A percentile compares a stretch with the other conserved stretches of the same genome.
These are phyloP conservation scores for Cutaneotrichosporon dermatis DNA, from an alignment of 1,284 basidiomycete genomes.

Conservation along the genomic window DNA sequence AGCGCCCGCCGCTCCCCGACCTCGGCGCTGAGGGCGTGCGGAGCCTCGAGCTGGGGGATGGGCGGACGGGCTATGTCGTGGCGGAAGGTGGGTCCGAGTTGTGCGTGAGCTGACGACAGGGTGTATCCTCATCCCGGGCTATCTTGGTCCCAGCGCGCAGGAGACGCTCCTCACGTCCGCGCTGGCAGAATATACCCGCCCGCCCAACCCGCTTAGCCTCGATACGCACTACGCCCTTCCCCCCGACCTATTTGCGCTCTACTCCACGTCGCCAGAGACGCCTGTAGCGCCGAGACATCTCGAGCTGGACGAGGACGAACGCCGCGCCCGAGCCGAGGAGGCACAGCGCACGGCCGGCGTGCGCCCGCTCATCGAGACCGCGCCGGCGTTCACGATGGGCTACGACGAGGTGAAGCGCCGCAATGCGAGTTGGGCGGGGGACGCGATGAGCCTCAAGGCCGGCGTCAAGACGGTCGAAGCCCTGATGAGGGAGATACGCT, in stretches of 20 bases:
- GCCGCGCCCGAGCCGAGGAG: not conserved
- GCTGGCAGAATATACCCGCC: slow-evolving; percentile 65
- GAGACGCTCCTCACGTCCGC: slow-evolving; percentile 63
- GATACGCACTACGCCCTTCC: slow-evolving; percentile 78
- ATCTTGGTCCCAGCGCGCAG: slow-evolving; percentile 61
- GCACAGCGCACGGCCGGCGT: not conserved
- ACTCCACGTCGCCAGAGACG: slow-evolving; percentile 34
- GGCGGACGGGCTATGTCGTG: slow-evolving; percentile 35
- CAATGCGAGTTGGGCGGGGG: slow-evolving; percentile 34
- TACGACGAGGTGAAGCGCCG: slow-evolving; percentile 41
- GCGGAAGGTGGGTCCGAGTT: slow-evolving; percentile 33
- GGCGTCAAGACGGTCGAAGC: slow-evolving; percentile 61
- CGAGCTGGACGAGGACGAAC: slow-evolving; percentile 6
- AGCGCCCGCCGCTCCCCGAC: slow-evolving; percentile 23
- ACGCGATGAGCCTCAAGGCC: slow-evolving; percentile 41
- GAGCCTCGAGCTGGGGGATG: slow-evolving; percentile 21
- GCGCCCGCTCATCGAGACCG: slow-evolving; percentile 33
- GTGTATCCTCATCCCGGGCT: slow-evolving; percentile 71
- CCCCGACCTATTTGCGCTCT: slow-evolving; percentile 53
- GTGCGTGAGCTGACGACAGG: slow-evolving; percentile 59
- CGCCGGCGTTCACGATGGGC: slow-evolving; percentile 34
- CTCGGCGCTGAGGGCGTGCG: slow-evolving; percentile 13
- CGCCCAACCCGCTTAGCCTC: slow-evolving; percentile 80
- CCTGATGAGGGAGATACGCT: slow-evolving; percentile 69
- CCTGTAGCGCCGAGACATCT: slow-evolving; percentile 28